A percentile compares a stretch with the other conserved stretches of the same genome.
Evolutionary conservation across 805 yeast species (phyloP).

Genomic region (Pichia rugopelliculosa): DNA sequence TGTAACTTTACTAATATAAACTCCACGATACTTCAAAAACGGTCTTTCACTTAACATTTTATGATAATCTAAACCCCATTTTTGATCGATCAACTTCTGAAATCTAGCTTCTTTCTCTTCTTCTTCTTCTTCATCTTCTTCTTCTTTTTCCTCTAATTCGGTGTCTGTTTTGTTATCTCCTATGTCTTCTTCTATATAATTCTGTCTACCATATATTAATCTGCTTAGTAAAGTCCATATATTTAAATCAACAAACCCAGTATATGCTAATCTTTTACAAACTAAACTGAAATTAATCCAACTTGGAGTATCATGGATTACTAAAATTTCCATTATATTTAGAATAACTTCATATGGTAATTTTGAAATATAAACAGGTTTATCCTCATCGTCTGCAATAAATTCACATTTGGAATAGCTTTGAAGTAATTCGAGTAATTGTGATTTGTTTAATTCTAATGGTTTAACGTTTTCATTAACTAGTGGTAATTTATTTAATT

Average conservation of each 20-base stretch:
- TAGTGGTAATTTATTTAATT: neutral
- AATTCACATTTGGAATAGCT: constrained; percentile 29
- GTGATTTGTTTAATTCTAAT: constrained; percentile 29
- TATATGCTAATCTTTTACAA: constrained; percentile 47
- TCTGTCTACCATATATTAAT: constrained; percentile 46
- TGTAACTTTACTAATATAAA: constrained; percentile 78
- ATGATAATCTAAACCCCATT: constrained; percentile 40
- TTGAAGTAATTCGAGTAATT: constrained; percentile 35
- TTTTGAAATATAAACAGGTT: constrained; percentile 36
- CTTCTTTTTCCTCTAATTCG: neutral
- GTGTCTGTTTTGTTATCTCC: no score
- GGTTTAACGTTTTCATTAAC: constrained; percentile 1
- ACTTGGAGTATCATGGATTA: constrained; percentile 45
- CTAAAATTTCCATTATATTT: constrained; percentile 40
- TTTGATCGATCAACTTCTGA: constrained; percentile 27
- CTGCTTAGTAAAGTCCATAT: constrained; percentile 46
- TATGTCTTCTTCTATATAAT: constrained; percentile 37
- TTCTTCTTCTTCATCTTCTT: neutral
- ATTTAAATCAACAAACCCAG: constrained; percentile 46
- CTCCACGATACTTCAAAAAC: constrained; percentile 70
- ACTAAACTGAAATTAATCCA: constrained; percentile 58
- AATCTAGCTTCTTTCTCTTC: constrained; percentile 21
- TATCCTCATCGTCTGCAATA: constrained; percentile 23
- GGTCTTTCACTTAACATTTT: constrained; percentile 60
- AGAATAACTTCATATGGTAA: constrained; percentile 55